Conservation (phyloP, 805 yeast species). For the Wickerhamomyces chambardii region DNA sequence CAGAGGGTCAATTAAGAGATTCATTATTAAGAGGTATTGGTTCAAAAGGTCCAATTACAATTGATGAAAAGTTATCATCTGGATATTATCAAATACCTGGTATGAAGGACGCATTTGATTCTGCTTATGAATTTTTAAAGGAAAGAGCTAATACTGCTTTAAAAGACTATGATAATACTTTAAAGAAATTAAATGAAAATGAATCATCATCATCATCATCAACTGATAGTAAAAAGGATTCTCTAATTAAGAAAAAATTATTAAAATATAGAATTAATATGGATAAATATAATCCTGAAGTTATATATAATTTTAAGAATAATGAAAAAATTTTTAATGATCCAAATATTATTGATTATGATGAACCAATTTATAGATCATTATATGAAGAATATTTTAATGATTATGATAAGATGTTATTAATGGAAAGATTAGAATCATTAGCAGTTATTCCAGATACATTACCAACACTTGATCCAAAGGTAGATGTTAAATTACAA, state of each 20-base stretch:
- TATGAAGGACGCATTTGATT: conserved; percentile 62
- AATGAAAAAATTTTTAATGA: conserved; percentile 26
- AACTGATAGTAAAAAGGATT: too few species aligned
- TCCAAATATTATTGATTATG: conserved; percentile 46
- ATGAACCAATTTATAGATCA: conserved; percentile 74
- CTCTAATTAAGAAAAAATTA: conserved; percentile 10
- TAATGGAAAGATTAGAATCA: conserved; percentile 90
- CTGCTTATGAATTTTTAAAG: conserved; percentile 53
- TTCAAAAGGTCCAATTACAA: conserved; percentile 41
- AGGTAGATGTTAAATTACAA: conserved; percentile 63
- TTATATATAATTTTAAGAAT: conserved; percentile 53
- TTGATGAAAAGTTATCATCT: conserved; percentile 32
- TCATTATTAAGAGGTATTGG: conserved; percentile 25
- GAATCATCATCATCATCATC: too few species aligned
- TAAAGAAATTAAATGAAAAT: conserved; percentile 17
- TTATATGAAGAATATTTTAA: conserved; percentile 68
- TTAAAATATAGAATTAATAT: conserved; percentile 41
- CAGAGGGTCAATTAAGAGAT: conserved; percentile 16
- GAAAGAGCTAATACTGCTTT: conserved; percentile 37
- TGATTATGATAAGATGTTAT: conserved; percentile 55
- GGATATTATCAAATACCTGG: conserved; percentile 62
- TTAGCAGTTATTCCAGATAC: conserved; percentile 88
- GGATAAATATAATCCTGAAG: conserved; percentile 79
- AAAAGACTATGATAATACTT: conserved; percentile 26
- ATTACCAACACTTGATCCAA: conserved; percentile 78